Percentiles rank a stretch among this genome's conserved stretches.
phyloP scores from a whole-genome alignment of 2,329 filamentous ascomycete genomes.

The Aspergillus pseudonomiae region DNA sequence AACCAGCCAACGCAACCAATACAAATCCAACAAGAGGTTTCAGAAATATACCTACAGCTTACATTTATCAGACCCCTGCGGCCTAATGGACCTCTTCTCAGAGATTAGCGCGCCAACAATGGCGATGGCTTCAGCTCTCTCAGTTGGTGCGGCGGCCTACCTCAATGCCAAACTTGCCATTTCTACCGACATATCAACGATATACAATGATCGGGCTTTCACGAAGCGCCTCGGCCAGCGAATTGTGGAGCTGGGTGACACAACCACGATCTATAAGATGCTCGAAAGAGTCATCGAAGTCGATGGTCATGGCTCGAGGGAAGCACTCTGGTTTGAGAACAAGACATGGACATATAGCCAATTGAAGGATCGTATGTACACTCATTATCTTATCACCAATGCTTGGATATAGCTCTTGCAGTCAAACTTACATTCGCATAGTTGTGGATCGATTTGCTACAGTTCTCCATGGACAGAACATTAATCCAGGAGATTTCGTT shows the following conservation, averaged over 20 bases:
- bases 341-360: slow-evolving; percentile 52
- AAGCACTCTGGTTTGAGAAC: slow-evolving; percentile 54
- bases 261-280: slow-evolving; percentile 46
- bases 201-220: slow-evolving; percentile 39
- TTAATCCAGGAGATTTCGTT: slow-evolving; percentile 46
- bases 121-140: slow-evolving; percentile 39
- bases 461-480: slow-evolving; percentile 41
- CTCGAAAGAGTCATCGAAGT: slow-evolving; percentile 46
- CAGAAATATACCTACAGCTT: neutral
- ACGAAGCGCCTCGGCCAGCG: slow-evolving; percentile 38
- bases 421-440: slow-evolving; percentile 23
- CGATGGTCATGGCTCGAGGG: slow-evolving; percentile 39
- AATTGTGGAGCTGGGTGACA: slow-evolving; percentile 42
- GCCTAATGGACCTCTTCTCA: slow-evolving; percentile 33
- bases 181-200: slow-evolving; percentile 41
- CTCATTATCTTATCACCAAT: neutral
- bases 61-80: too few relatives aligned
- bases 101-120: slow-evolving; percentile 32
- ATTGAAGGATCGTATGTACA: slow-evolving; percentile 44
- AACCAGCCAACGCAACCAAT: neutral
- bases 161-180: slow-evolving; percentile 49
- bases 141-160: slow-evolving; percentile 43
- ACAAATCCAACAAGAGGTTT: neutral
- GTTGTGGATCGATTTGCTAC: slow-evolving; percentile 50
- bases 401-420: neutral